Evolutionary conservation across 148 eudicot species (phyloP), one percentile per base, ranked within the genome.

Genomic region (Mesembryanthemum crystallinum): DNA sequence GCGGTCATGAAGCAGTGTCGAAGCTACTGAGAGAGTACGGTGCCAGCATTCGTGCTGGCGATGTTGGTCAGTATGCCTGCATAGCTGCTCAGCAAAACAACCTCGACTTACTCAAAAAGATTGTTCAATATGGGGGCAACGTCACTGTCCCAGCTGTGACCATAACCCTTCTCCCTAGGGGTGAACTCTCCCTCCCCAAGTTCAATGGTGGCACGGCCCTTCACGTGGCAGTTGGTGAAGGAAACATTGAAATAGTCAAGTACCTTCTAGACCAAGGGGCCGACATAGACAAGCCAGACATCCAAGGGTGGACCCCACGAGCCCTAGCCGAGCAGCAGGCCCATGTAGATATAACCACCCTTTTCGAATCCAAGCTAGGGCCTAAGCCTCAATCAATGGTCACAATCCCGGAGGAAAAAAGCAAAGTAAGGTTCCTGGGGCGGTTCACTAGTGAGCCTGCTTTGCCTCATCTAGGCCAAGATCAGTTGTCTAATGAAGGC

Each of bases 291-390:
- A 75, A 73, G 79, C 82, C 83, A 0, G 90, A 90, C 32, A 72
- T 29, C 54, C 64, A 78, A 27, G 90, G 90, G 8, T 90, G 96
- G 98, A 86, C 92, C 27, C 77, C 98, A 0, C 77, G 96, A 42
- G 82, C 72, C 14, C 80, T 90, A 4, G 96, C 98, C 0, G 98
- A 89, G 65, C 96, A 90, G 54, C 98, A 92, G 79, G 90, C 90
- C 7, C 95, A 90, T 23, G 89, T 87, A 7, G 89, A 83, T 10
- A 90, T 92, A 67, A 78, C 77, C 21, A 55, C 74, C 28, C 81
- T 92, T 23, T 89, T 92, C 75, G 80, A 85, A 39, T 79, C 89
- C 12, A 66, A 43, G 37, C 37, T 54, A 23, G 84, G 66, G 30
- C 68, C 61, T 11, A 81, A 76, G 58, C 72, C 67, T 72, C 85